Evolutionary conservation across 208 protist species (phyloP).

Genomic region (Trypanosoma avium): DNA sequence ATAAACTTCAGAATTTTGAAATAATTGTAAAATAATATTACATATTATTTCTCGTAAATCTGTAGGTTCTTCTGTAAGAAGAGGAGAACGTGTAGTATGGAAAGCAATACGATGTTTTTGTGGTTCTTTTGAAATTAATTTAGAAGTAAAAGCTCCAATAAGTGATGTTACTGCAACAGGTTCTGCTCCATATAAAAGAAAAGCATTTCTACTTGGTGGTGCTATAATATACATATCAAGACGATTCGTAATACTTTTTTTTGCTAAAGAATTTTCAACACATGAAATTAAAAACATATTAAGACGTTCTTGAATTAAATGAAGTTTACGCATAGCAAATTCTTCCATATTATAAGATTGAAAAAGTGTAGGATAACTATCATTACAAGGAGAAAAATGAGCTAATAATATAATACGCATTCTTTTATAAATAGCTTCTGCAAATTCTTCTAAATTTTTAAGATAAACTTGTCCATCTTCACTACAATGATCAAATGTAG

Average conservation of each 20-base stretch:
- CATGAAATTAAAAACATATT: conserved; percentile 7
- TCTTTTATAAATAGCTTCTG: conserved; percentile 50
- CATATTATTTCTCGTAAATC: conserved; percentile 68
- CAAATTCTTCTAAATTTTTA: conserved; percentile 61
- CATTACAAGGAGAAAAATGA: conserved; percentile 26
- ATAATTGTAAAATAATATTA: conserved; percentile 65
- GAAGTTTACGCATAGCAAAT: conserved; percentile 4
- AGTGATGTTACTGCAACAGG: conserved; percentile 33
- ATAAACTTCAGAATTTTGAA: conserved; percentile 49
- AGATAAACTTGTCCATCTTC: conserved; percentile 51
- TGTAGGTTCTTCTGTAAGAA: conserved; percentile 58
- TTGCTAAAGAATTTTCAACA: conserved; percentile 15
- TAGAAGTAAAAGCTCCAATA: conserved; percentile 35
- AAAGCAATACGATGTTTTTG: conserved; percentile 47
- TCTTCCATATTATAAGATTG: conserved; percentile 11
- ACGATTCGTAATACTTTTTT: conserved; percentile 66
- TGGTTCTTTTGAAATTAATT: conserved; percentile 26
- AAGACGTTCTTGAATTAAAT: conserved; percentile 8
- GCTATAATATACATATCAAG: conserved; percentile 72
- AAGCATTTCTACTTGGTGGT: conserved; percentile 73
- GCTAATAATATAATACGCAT: conserved; percentile 40
- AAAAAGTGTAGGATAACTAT: conserved; percentile 24
- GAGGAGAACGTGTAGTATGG: conserved; percentile 46
- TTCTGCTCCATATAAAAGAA: conserved; percentile 53
- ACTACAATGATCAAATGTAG: conserved; percentile 51